Evolutionary conservation across 768 basidiomycete species (phyloP), one percentile per base, ranked within the genome.

Genomic region (Boletales sp.): DNA sequence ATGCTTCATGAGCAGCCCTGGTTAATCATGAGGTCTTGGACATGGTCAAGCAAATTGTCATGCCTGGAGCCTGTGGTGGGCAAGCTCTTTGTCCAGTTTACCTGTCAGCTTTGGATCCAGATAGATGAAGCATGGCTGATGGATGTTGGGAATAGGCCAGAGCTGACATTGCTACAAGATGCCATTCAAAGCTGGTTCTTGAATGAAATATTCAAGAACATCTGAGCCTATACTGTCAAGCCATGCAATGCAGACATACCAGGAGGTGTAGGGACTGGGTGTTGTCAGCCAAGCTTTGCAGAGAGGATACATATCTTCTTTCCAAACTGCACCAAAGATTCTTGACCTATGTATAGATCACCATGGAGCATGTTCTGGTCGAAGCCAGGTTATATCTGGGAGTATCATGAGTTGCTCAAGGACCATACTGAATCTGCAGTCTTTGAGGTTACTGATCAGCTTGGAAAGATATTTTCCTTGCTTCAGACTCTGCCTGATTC

Each of bases 391-490:
- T 57, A 45, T 34, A 9, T 57, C 0, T 39, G 37, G 37, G 21
- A 55, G n/a, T 57, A 30, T 12, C 49, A 57, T 38, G 13, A 44
- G 17, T 32, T 57, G 9, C 50, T 55, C 39, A 15, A 31, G 13
- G 18, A 2, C 6, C 13, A 19, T 17, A 11, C 34, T 13, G 30
- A 45, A 35, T 10, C 38, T n/a, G 30, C 43, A 14, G 19, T 8
- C 1, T 46, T 50, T 4, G 0, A 19, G 5, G 5, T 50, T 35
- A 42, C 10, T 0, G 39, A 42, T 7, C 13, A 31, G 7, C 35
- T 54, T 11, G 21, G 15, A 10, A 35, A 50, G 11, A 54, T 54
- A 3, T 50, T 54, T 30, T 38, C 48, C 9, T 21, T 18, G 13
- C 15, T n/a, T 11, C 35, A 36, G 4, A 11, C 10, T 36, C 35